These are phyloP conservation scores for Streptanthus diversifolius DNA, from an alignment of 345 rosid species.

Conservation along the genomic window DNA sequence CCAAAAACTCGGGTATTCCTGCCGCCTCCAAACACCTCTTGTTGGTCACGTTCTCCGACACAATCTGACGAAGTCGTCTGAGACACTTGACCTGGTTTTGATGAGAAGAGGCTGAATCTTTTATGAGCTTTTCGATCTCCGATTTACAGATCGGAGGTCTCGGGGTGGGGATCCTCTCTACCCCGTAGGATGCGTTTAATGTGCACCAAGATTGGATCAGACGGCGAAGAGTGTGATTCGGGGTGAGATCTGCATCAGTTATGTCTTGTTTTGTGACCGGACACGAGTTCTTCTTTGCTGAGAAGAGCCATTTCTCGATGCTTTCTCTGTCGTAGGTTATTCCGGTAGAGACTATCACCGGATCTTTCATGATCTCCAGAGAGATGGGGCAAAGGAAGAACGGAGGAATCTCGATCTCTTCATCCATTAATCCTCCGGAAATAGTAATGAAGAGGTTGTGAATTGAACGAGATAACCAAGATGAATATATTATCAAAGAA, in stretches of 20 bases:
- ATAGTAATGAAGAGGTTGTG: background rate
- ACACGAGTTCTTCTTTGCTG: constrained; percentile 49
- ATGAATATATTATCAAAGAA: constrained; percentile 20
- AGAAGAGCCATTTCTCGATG: constrained; percentile 65
- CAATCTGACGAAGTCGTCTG: constrained; percentile 47
- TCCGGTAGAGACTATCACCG: constrained; percentile 59
- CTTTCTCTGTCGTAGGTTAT: constrained; percentile 66
- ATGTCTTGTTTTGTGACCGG: constrained; percentile 72
- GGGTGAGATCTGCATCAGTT: constrained; percentile 57
- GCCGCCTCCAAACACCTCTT: constrained; percentile 68
- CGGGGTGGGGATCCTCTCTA: constrained; percentile 89
- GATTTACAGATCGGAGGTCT: constrained; percentile 58
- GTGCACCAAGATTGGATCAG: constrained; percentile 93
- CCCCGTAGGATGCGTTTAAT: constrained; percentile 68
- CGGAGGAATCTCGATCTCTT: constrained; percentile 58
- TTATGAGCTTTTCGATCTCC: constrained; percentile 57
- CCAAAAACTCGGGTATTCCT: constrained; percentile 65
- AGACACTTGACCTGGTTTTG: constrained; percentile 48
- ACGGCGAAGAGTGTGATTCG: constrained; percentile 84
- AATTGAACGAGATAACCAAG: background rate
- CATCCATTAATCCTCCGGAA: constrained; percentile 39
- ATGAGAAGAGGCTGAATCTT: constrained; percentile 45
- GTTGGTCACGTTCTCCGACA: constrained; percentile 53
- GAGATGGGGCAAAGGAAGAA: constrained; percentile 74
- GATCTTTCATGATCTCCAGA: constrained; percentile 71